These are phyloP conservation scores for Rostrohypoxylon terebratum DNA, from an alignment of 495 filamentous ascomycete genomes.

Conservation along the genomic window DNA sequence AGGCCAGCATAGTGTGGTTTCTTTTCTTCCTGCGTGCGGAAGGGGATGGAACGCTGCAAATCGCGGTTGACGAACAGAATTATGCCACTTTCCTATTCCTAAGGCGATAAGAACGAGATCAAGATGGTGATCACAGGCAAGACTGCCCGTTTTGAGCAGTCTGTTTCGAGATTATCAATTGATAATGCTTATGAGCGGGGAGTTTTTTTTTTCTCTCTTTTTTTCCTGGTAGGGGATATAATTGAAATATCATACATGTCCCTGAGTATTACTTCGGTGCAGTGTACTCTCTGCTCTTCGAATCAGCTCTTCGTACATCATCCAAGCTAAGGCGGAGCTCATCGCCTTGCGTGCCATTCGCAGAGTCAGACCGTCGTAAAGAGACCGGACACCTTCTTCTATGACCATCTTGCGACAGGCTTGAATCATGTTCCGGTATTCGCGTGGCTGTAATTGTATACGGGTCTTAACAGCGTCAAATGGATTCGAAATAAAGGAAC, in stretches of 20 bases:
- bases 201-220: constrained; percentile 22
- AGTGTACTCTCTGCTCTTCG: constrained; percentile 76
- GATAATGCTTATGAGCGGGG: constrained; percentile 21
- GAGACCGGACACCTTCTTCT: constrained; percentile 82
- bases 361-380: constrained; percentile 89
- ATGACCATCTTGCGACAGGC: constrained; percentile 79
- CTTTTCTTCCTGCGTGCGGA: not conserved
- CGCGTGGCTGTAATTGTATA: constrained; percentile 85
- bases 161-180: not conserved
- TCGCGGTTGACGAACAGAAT: constrained; percentile 18
- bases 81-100: constrained; percentile 17
- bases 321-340: constrained; percentile 94
- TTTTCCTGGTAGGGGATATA: constrained; percentile 1
- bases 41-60: constrained; percentile 1
- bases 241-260: constrained; percentile 36
- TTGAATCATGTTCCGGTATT: constrained; percentile 87
- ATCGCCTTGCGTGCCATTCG: constrained; percentile 92
- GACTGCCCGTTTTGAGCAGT: constrained; percentile 20
- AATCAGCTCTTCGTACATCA: constrained; percentile 94
- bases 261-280: constrained; percentile 47
- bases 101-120: constrained; percentile 14
- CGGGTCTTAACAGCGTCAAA: constrained; percentile 97
- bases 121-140: constrained; percentile 19
- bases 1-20: constrained; percentile 49
- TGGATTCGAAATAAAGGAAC: constrained; percentile 90